These are phyloP conservation scores for Colletotrichum endophyticum DNA, from an alignment of 2,329 filamentous ascomycete species.

Conservation along the genomic window DNA sequence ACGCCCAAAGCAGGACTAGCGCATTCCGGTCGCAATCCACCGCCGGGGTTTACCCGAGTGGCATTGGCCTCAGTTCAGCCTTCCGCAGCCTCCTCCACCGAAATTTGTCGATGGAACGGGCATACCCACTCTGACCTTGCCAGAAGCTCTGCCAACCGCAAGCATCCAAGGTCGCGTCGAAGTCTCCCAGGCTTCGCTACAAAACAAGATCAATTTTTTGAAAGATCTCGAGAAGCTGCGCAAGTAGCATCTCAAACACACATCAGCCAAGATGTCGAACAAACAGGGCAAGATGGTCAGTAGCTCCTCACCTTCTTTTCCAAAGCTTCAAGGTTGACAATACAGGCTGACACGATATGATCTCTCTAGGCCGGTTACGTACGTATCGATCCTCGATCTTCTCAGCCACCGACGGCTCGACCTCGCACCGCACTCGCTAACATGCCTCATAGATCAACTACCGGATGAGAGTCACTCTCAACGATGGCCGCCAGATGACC, in stretches of 20 bases:
- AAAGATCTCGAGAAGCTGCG: conserved; percentile 36
- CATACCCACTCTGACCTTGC: conserved; percentile 43
- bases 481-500: conserved; percentile 94
- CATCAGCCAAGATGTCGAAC: conserved; percentile 71
- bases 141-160: conserved; percentile 37
- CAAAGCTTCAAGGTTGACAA: conserved; percentile 55
- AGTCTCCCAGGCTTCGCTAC: conserved; percentile 39
- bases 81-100: conserved; percentile 45
- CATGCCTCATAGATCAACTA: conserved; percentile 84
- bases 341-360: conserved; percentile 62
- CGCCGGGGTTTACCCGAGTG: background rate
- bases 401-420: background rate
- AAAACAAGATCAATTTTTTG: conserved; percentile 48
- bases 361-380: conserved; percentile 71
- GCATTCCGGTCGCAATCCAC: background rate
- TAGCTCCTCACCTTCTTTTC: conserved; percentile 40
- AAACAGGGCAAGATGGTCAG: conserved; percentile 99
- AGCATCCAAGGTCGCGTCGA: conserved; percentile 47
- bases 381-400: conserved; percentile 43
- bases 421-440: background rate
- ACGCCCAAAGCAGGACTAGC: background rate
- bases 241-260: conserved; percentile 30
- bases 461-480: conserved; percentile 96
- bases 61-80: conserved; percentile 32
- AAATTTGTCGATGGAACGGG: conserved; percentile 40